Base-by-base conservation (phyloP, 306 rosid species). In the Inga leiocalycina region DNA sequence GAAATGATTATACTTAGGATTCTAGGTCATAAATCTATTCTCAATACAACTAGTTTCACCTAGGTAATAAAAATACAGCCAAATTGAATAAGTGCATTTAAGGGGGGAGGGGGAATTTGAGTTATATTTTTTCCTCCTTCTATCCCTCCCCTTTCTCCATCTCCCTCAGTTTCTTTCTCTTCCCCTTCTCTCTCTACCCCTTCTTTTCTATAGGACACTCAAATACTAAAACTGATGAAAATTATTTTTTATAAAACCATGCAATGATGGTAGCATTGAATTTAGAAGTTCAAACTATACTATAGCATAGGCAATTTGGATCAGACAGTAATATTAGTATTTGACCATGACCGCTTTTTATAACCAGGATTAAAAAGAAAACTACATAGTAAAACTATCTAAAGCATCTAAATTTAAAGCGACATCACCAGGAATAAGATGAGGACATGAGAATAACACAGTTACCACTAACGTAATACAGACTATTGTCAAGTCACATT, bases 41-140 rank as follows among this genome's bases (percentile, higher is more conserved):
- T 20, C 2, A 1, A 22, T 78, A 78, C 80, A 49, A 34, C 62
- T 41, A 34, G 51, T 81, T 57, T 84, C 79, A 73, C 15, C 17
- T 54, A 62, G 74, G 86, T 37, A 59, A 30, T 22, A 59, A 59
- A n/a, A 59, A n/a, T 8, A 22, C 66, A n/a, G 13, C 22, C 66
- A 59, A 22, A 59, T n/a, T n/a, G 66, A 59, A 9, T 59, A 13
- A 8, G 34, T 8, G 66, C 30, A 59, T 59, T 59, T 59, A 10
- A 57, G 3, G 34, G 0, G 2, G 3, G 8, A 3, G 30, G 30
- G 30, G 30, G 30, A 27, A 44, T 44, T 52, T 52, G 48, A 44
- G 43, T 16, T 13, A 14, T 49, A 14, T 49, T 49, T 14, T 49
- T 49, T 14, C 12, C 54, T 49, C 5, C 16, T 0, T 14, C 54